Evolutionary conservation across 352 stramenopile genomes (phyloP), one percentile per base, ranked within the genome.

Genomic region (Phytophthora ohioensis): DNA sequence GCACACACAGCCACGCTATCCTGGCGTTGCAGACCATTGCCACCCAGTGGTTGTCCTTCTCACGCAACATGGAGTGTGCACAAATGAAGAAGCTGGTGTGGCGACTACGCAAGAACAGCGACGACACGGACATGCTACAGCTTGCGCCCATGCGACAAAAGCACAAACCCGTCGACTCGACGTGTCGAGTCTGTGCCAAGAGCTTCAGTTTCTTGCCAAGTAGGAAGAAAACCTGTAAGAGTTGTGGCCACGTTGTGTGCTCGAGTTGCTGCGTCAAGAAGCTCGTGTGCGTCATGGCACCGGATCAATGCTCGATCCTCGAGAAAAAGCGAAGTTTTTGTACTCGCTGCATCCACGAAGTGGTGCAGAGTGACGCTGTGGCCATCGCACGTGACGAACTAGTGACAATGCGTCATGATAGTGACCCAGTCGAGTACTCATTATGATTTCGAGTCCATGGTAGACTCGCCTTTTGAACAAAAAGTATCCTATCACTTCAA

Each of bases 51-150:
- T 38, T 73, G 13, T 77, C 73, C 6, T 73, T 78, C 47, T 81
- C 73, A n/a, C 69, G 65, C 47, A 67, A 62, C 34, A 68, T 78
- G 41, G 57, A 76, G 54, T 81, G 69, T 36, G 69, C 69, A 2
- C 69, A 78, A 13, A 81, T 81, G 69, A 81, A 81, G 57, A 81
- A 81, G 51, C 69, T 81, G 30, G 62, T 36, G 36, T 78, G 73
- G 69, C 66, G 78, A 15, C 43, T 81, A 8, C 73, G 70, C 31
- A 75, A 78, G 47, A 73, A 69, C 57, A 72, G 45, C 13, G 43
- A 62, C 13, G 64, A 76, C 42, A 39, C 57, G 13, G 59, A 69
- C 17, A 36, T 67, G 39, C 12, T 67, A 8, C 41, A 69, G 17
- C 46, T 73, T 4, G 43, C 52, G 4, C 10, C 39, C 1, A 17